Conservation (phyloP, 192 early-diverging fungal genomes). For the Cladochytrium replicatum region DNA sequence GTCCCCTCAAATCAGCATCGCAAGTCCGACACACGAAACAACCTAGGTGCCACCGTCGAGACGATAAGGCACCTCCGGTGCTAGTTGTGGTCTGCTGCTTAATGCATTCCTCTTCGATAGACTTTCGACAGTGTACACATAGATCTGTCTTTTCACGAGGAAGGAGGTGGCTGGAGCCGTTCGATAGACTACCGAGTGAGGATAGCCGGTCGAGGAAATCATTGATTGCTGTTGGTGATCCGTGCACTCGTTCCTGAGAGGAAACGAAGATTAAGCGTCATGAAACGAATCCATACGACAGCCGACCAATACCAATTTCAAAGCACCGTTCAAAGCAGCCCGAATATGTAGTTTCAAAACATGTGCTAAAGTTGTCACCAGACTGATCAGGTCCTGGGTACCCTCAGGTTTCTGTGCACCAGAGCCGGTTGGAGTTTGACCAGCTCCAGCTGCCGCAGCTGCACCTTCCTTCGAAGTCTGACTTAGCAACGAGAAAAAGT, state of each 20-base stretch:
- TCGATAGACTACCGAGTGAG: conserved; percentile 61
- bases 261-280: not conserved
- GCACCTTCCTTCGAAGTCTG: too few relatives aligned
- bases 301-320: conserved; percentile 71
- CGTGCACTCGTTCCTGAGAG: conserved; percentile 50
- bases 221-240: conserved; percentile 38
- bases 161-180: conserved; percentile 29
- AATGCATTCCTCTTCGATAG: conserved; percentile 87
- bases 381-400: conserved; percentile 77
- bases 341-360: conserved; percentile 86
- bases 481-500: conserved; percentile 85
- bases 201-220: conserved; percentile 71
- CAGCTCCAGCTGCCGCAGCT: too few relatives aligned
- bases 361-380: conserved; percentile 86
- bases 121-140: conserved; percentile 64
- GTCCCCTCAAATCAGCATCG: too few relatives aligned
- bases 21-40: conserved; percentile 79
- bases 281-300: too few relatives aligned
- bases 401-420: conserved; percentile 33
- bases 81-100: too few relatives aligned
- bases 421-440: too few relatives aligned
- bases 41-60: conserved; percentile 56
- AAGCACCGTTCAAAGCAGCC: conserved; percentile 74
- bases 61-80: too few relatives aligned
- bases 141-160: conserved; percentile 68